Percentiles rank a stretch among this genome's conserved stretches.
Evolutionary conservation across 768 basidiomycete species (phyloP).

Genomic region (Pisolithus marmoratus): DNA sequence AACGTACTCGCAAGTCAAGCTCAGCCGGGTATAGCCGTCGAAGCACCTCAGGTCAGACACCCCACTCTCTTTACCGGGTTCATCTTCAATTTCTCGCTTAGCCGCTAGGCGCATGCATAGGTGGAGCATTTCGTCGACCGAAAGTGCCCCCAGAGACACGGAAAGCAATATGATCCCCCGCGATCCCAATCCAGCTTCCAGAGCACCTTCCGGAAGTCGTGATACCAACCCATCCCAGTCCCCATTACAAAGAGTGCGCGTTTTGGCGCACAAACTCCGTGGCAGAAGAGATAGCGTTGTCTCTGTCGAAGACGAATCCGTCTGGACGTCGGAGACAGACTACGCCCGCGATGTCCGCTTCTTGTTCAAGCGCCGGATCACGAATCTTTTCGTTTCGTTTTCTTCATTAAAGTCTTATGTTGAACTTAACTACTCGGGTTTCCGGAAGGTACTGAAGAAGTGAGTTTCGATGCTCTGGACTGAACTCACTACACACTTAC

Average conservation of each 20-base stretch:
- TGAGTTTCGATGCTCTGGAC: slow-evolving; percentile 28
- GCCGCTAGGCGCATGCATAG: slow-evolving; percentile 13
- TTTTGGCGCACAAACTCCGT: slow-evolving; percentile 44
- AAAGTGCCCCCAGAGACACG: slow-evolving; percentile 34
- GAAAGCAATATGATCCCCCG: slow-evolving; percentile 26
- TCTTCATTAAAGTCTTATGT: slow-evolving; percentile 80
- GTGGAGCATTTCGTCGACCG: slow-evolving; percentile 46
- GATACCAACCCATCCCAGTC: slow-evolving; percentile 25
- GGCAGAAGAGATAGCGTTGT: slow-evolving; percentile 49
- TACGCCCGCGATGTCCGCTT: slow-evolving; percentile 81
- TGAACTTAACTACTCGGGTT: slow-evolving; percentile 88
- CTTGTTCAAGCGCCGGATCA: slow-evolving; percentile 85
- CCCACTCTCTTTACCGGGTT: not conserved
- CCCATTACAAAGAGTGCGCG: slow-evolving; percentile 28
- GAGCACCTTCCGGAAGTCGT: slow-evolving; percentile 16
- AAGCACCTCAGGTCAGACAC: slow-evolving; percentile 16
- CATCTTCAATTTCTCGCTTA: not conserved
- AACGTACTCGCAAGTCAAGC: slow-evolving; percentile 33
- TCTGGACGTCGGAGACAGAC: slow-evolving; percentile 78
- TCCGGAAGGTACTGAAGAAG: slow-evolving; percentile 96
- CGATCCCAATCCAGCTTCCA: slow-evolving; percentile 2
- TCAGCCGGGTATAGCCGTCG: slow-evolving; percentile 20
- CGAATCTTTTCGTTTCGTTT: slow-evolving; percentile 70
- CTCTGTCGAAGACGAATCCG: slow-evolving; percentile 39
- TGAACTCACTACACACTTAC: not conserved